These are phyloP conservation scores for Trematosphaeria pertusa DNA, from an alignment of 2,329 filamentous ascomycete genomes.

Conservation along the genomic window DNA sequence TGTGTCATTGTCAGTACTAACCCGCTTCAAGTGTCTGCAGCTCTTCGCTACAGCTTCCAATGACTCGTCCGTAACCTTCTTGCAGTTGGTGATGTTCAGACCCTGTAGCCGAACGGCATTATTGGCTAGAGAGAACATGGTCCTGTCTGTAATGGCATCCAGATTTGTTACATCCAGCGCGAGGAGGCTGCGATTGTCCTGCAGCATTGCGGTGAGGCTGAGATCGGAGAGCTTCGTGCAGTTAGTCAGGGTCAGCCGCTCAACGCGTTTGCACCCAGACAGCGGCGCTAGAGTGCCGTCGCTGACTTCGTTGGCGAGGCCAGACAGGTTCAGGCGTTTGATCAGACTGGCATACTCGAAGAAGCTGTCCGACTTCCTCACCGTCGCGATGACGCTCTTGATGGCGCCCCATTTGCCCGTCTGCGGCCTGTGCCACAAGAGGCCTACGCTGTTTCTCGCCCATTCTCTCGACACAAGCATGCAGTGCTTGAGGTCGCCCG, in stretches of 20 bases:
- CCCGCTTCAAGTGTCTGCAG: slow-evolving; percentile 86
- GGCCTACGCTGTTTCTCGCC: slow-evolving; percentile 89
- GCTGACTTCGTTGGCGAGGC: slow-evolving; percentile 76
- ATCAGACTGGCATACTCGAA: slow-evolving; percentile 92
- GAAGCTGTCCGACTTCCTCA: slow-evolving; percentile 75
- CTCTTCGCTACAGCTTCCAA: slow-evolving; percentile 79
- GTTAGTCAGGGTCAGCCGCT: slow-evolving; percentile 90
- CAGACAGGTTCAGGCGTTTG: slow-evolving; percentile 88
- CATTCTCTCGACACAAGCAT: slow-evolving; percentile 95
- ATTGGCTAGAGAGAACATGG: slow-evolving; percentile 77
- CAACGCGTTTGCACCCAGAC: slow-evolving; percentile 84
- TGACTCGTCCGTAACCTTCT: slow-evolving; percentile 83
- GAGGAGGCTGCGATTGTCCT: slow-evolving; percentile 79
- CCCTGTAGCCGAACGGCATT: slow-evolving; percentile 89
- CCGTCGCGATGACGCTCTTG: slow-evolving; percentile 78
- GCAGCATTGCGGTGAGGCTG: slow-evolving; percentile 79
- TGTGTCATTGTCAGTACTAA: no score
- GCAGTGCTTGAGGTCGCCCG: slow-evolving; percentile 81
- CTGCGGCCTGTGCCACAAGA: slow-evolving; percentile 92
- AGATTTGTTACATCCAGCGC: slow-evolving; percentile 90
- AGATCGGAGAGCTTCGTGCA: slow-evolving; percentile 85
- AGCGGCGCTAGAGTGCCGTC: slow-evolving; percentile 89
- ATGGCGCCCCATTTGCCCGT: slow-evolving; percentile 89
- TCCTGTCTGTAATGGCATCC: slow-evolving; percentile 79
- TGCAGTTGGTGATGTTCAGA: slow-evolving; percentile 88